Conservation (phyloP, 176 grass and related monocot species). For the Oryza punctata region DNA sequence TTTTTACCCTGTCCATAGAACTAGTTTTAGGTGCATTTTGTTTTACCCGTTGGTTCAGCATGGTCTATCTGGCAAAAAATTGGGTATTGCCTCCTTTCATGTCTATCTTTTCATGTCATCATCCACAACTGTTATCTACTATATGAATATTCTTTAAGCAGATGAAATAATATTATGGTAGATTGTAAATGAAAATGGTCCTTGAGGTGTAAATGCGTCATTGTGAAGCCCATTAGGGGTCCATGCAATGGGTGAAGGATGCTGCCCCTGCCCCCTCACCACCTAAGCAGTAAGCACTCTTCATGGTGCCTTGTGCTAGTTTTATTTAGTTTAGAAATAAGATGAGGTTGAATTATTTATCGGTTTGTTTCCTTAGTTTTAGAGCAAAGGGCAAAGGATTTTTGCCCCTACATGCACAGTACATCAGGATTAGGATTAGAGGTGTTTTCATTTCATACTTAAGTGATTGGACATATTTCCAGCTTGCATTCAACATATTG, state of each 20-base stretch:
- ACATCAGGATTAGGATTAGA: background rate
- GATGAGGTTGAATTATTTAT: background rate
- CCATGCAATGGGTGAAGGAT: background rate
- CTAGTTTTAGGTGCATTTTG: background rate
- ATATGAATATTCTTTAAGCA: background rate
- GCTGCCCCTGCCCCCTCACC: background rate
- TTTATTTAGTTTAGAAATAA: background rate
- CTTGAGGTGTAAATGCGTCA: background rate
- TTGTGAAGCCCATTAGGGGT: background rate
- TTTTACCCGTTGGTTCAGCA: background rate
- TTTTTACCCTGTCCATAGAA: background rate
- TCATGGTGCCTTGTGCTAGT: background rate
- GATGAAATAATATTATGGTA: background rate
- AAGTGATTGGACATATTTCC: conserved; percentile 8
- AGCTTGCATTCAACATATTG: background rate
- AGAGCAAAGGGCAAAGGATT: background rate
- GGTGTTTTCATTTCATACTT: background rate
- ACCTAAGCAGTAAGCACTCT: background rate
- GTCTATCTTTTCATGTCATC: background rate
- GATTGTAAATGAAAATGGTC: background rate
- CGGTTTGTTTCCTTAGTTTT: background rate
- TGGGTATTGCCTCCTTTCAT: conserved; percentile 7
- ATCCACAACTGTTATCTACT: background rate
- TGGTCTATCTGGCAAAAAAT: background rate
- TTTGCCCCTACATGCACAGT: background rate